Conservation (phyloP, 805 yeast genomes). For the Candida dendrica region DNA sequence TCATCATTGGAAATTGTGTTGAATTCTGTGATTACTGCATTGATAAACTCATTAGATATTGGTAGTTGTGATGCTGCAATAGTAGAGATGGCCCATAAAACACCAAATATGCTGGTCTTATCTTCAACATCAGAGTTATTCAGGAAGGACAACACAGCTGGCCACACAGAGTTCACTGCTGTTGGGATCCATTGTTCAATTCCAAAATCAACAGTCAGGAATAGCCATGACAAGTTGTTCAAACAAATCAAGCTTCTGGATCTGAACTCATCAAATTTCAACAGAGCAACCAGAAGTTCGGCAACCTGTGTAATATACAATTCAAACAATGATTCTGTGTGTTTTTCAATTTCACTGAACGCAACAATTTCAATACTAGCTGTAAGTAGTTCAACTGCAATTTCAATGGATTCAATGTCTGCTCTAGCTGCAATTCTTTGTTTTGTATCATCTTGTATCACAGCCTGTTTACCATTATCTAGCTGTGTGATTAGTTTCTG, state of each 20-base stretch:
- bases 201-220: conserved; percentile 10
- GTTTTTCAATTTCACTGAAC: conserved; percentile 7
- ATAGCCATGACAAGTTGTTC: conserved; percentile 66
- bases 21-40: conserved; percentile 15
- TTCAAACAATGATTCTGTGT: conserved; percentile 11
- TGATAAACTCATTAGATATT: conserved; percentile 22
- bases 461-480: conserved; percentile 24
- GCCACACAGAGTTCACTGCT: conserved; percentile 5
- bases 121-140: conserved; percentile 21
- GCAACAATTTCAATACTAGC: conserved; percentile 59
- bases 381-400: conserved; percentile 68
- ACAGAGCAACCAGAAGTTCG: conserved; percentile 32
- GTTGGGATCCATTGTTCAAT: conserved; percentile 10
- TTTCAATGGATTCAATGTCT: conserved; percentile 57
- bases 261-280: conserved; percentile 37
- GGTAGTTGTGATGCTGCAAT: conserved; percentile 14
- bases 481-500: conserved; percentile 17
- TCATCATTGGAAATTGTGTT: conserved; percentile 7
- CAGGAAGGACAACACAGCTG: conserved; percentile 9
- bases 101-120: conserved; percentile 31
- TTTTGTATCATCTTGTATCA: conserved; percentile 28
- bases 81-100: conserved; percentile 36
- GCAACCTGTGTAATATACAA: conserved; percentile 20
- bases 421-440: conserved; percentile 39
- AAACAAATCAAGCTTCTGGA: conserved; percentile 56